Conservation (phyloP, 2,329 filamentous ascomycete genomes). For the Bipolaris zeicola region DNA sequence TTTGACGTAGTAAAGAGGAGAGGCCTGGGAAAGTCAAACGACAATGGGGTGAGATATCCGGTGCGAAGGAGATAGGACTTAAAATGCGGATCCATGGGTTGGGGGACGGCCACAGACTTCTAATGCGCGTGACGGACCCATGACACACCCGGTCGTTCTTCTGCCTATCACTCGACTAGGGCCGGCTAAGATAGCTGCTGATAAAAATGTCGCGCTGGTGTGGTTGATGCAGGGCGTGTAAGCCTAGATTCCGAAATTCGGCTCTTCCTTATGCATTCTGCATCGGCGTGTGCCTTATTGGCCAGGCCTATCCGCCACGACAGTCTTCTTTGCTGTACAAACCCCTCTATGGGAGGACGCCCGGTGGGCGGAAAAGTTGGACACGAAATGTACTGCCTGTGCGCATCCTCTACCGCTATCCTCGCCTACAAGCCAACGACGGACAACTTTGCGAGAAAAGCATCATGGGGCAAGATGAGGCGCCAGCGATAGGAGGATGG, state of each 20-base stretch:
- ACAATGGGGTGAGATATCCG: conserved; percentile 26
- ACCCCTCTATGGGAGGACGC: conserved; percentile 35
- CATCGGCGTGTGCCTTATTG: conserved; percentile 30
- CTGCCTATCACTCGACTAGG: conserved; percentile 26
- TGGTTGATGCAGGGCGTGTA: conserved; percentile 23
- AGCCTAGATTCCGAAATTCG: conserved; percentile 33
- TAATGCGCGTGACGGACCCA: conserved; percentile 29
- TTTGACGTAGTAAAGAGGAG: conserved; percentile 8
- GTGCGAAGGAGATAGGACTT: conserved; percentile 21
- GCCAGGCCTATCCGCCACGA: conserved; percentile 11
- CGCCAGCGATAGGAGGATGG: conserved; percentile 19
- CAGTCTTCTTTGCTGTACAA: conserved; percentile 11
- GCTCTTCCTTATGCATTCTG: conserved; percentile 24
- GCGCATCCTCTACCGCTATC: conserved; percentile 14
- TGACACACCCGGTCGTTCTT: conserved; percentile 36
- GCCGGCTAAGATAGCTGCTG: conserved; percentile 35
- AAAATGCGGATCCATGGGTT: conserved; percentile 25
- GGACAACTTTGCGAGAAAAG: conserved; percentile 9
- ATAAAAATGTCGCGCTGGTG: conserved; percentile 32
- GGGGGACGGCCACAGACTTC: conserved; percentile 14
- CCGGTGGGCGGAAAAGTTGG: conserved; percentile 34
- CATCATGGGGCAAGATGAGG: conserved; percentile 15
- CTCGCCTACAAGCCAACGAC: conserved; percentile 7
- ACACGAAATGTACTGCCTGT: conserved; percentile 15
- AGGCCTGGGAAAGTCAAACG: conserved; percentile 24